Evolutionary conservation across 192 early-diverging fungal genomes (phyloP), one percentile per base, ranked within the genome.

Genomic region (Coemansia sp.): DNA sequence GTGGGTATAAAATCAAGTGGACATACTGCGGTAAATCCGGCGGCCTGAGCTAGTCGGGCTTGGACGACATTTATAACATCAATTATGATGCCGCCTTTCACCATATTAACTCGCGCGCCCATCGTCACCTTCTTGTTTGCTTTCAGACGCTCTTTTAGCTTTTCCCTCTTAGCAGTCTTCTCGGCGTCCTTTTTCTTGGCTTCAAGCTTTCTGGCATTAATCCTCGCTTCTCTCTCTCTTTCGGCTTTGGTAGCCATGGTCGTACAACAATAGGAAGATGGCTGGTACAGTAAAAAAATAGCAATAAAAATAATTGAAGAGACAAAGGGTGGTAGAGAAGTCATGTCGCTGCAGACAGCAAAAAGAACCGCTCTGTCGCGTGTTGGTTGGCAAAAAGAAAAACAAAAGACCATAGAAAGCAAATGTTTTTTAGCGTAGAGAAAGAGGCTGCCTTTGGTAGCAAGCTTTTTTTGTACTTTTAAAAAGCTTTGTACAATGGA

Each of bases 81-180:
- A 91, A 98, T 94, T 77, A 98, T 98, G 24, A 96, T 93, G 69
- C 95, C 94, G 57, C 93, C 93, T 87, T 94, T 95, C 48, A 97
- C 84, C 88, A 90, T 50, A 14, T 26, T 34, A 7, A 36, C 31
- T 40, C n/a, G 14, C 14, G 7, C 13, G 24, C 4, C 1, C 20
- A 21, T 36, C 18, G 62, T 63, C 18, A 24, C 28, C 18, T 46
- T 10, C 39, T 26, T 4, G 26, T 5, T 37, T 56, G 55, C 8
- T 46, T 3, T 62, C 23, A 63, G 50, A 46, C 35, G 39, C 46
- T 34, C 34, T 1, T 43, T 16, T 18, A 16, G 14, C 16, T 14
- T 50, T 50, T 26, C 13, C 18, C 0, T 6, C 45, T 50, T 50
- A 4, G 46, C 46, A 11, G 5, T 21, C 21, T 26, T 50, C 10